Evolutionary conservation across 306 rosid species (phyloP), one percentile per base, ranked within the genome.

Genomic region (Dalbergia cultrata): DNA sequence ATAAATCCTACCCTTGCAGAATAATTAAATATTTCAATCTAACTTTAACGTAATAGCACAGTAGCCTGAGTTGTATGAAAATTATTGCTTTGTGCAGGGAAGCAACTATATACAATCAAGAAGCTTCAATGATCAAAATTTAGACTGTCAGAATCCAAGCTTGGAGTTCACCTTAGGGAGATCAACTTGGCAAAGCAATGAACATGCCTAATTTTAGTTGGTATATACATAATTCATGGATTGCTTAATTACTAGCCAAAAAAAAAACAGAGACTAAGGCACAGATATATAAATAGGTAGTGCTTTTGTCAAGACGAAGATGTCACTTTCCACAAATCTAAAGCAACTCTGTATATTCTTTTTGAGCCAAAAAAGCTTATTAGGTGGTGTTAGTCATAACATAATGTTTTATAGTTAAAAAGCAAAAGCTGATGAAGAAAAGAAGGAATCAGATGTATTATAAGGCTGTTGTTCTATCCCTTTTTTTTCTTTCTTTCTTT

Each of bases 121-220:
- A 75, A 85, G 80, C 67, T 88, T 74, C 69, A 79, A 70, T 80
- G 80, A 86, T 31, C 75, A 86, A 66, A 85, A 70, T 76, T 52
- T 78, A 33, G 86, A 86, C 5, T 77, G 76, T 45, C 82, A 85
- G 37, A 88, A 73, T 75, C 92, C 92, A 82, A 87, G 88, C 87
- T 86, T 89, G 86, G 98, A 92, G 83, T 85, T 94, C 77, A 86
- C 93, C 72, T 87, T 90, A 79, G 97, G 94, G 49, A 87, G 91
- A 80, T 69, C 87, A 37, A 84, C 80, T 76, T 90, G 88, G 84
- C 76, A 81, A 43, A 68, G 34, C 84, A 85, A 77, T 69, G 90
- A 85, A 71, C 85, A 56, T 57, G 87, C 81, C 72, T 84, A 69
- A 83, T 64, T 71, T 61, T 37, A 57, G 8, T 43, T 45, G 67